Percentiles rank a stretch among this genome's conserved stretches.
phyloP scores from a whole-genome alignment of 768 basidiomycete species.

The Kwoniella pini region DNA sequence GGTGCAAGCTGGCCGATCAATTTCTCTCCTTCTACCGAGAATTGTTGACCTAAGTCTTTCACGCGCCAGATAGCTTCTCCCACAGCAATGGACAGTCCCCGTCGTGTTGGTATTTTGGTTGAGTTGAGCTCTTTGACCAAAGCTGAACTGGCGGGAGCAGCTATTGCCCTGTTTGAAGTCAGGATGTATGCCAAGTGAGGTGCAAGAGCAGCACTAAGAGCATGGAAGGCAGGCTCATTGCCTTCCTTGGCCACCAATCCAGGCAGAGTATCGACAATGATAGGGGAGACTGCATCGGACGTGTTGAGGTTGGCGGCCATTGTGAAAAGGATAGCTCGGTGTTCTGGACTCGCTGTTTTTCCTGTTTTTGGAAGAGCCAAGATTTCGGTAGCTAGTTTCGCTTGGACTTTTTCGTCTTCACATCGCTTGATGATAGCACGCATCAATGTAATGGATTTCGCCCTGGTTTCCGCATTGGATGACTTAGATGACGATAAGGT shows the following conservation, averaged over 20 bases:
- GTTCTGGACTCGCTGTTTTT: slow-evolving; percentile 84
- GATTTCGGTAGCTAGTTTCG: slow-evolving; percentile 65
- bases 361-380: slow-evolving; percentile 73
- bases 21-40: slow-evolving; percentile 57
- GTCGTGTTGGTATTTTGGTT: slow-evolving; percentile 64
- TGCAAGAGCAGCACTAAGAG: slow-evolving; percentile 63
- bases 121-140: slow-evolving; percentile 73
- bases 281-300: slow-evolving; percentile 60
- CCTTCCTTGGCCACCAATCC: slow-evolving; percentile 70
- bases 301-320: slow-evolving; percentile 67
- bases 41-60: slow-evolving; percentile 46
- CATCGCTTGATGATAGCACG: slow-evolving; percentile 53
- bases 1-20: slow-evolving; percentile 65
- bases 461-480: slow-evolving; percentile 65
- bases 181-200: slow-evolving; percentile 66
- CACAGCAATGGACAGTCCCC: slow-evolving; percentile 65
- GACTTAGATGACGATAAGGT: slow-evolving; percentile 59
- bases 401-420: slow-evolving; percentile 55
- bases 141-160: slow-evolving; percentile 58
- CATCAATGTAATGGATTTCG: slow-evolving; percentile 65
- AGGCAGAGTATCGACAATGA: slow-evolving; percentile 57
- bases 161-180: slow-evolving; percentile 56
- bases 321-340: slow-evolving; percentile 74
- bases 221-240: slow-evolving; percentile 65
- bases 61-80: slow-evolving; percentile 65